Base-by-base conservation (phyloP, 495 filamentous ascomycete genomes). In the Lentithecium fluviatile region DNA sequence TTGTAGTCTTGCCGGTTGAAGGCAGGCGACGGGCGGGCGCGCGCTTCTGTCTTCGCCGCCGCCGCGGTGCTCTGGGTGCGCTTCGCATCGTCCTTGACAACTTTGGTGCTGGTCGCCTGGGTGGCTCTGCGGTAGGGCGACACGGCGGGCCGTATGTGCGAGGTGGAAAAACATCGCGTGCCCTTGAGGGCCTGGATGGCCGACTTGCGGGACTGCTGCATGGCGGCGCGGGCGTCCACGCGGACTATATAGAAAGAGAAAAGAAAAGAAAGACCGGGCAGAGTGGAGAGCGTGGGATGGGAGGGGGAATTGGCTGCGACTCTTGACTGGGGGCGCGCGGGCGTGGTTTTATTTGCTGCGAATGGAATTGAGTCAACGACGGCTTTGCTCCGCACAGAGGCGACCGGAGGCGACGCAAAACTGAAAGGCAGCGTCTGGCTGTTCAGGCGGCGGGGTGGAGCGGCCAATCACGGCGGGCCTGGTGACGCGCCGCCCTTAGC, bases 1-100 rank as follows among this genome's bases (percentile, higher is more conserved):
- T 76, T 66, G 24, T 59, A 68, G 43, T 74, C 71, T 32, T 75
- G 69, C 48, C 74, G 70, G 52, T 77, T 76, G 72, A 77, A 77
- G 15, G 74, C 74, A 11, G 74, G 74, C 25, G 62, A 65, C 8
- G 74, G 72, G 6, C 73, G 55, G 1, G 72, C 23, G 46, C 74
- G 67, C 12, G 37, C 8, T 42, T 71, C 58, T 17, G 58, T 52
- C 45, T 68, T 32, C 7, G 73, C 17, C 10, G 72, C 70, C 11
- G 74, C 69, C 17, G 71, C 67, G 7, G 72, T 75, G 52, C 52
- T 69, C 65, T 70, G 74, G 26, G 50, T 24, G 47, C 74, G 50
- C 43, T 64, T 68, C 34, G 69, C 43, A 40, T 48, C 17, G 0
- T 71, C 66, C 43, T 34, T 58, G 52, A 64, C 38, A 37, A 58